Evolutionary conservation across 1,284 basidiomycete species (phyloP).

Genomic region (Trametes versicolor): DNA sequence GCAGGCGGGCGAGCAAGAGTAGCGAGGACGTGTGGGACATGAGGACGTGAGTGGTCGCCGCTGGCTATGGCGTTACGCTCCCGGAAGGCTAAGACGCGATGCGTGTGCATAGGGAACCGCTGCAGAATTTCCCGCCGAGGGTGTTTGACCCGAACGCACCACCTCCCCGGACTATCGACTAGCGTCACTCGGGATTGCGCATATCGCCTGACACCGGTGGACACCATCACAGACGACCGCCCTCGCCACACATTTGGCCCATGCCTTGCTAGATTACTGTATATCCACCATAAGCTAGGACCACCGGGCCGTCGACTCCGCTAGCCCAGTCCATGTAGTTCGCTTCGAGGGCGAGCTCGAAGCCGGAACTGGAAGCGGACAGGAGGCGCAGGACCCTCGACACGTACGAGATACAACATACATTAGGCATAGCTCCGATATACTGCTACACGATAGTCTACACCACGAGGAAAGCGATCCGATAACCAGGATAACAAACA

Average conservation of each 20-base stretch:
- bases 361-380: too few species aligned
- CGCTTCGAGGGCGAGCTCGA: too few species aligned
- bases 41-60: constrained; percentile 64
- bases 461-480: constrained; percentile 24
- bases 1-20: constrained; percentile 75
- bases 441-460: constrained; percentile 31
- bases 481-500: constrained; percentile 18
- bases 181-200: neutral
- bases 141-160: constrained; percentile 26
- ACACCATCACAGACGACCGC: neutral
- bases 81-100: neutral
- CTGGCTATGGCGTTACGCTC: neutral
- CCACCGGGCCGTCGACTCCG: too few species aligned
- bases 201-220: neutral
- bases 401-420: constrained; percentile 21
- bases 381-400: neutral
- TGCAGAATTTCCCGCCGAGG: constrained; percentile 43
- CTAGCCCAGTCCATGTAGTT: too few species aligned
- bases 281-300: too few species aligned
- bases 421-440: constrained; percentile 24
- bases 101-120: constrained; percentile 37
- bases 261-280: neutral
- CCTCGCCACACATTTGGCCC: neutral
- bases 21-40: constrained; percentile 96
- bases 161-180: constrained; percentile 27